These are phyloP conservation scores for Malus sieversii DNA, from an alignment of 306 rosid genomes.

Conservation along the genomic window DNA sequence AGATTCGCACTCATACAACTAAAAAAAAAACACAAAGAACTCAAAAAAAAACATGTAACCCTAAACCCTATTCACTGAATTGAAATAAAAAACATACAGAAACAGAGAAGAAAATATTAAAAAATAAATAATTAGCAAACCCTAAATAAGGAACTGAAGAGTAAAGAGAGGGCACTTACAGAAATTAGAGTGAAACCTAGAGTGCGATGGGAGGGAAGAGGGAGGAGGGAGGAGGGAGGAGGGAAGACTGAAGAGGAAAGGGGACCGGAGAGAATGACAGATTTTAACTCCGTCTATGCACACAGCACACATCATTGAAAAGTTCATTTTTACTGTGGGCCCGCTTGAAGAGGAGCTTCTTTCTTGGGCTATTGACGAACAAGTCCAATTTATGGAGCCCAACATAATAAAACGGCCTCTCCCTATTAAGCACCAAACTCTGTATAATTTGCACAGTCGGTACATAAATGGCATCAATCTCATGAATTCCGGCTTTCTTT, in stretches of 20 bases:
- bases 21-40: background rate
- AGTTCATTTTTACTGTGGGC: background rate
- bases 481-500: too few species aligned
- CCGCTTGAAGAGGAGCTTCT: background rate
- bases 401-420: background rate
- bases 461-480: too few species aligned
- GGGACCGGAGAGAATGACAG: background rate
- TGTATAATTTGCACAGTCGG: too few species aligned
- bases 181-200: constrained; percentile 1
- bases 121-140: background rate
- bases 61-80: background rate
- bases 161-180: background rate
- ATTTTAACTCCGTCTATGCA: background rate
- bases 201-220: background rate
- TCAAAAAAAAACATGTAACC: background rate
- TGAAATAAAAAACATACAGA: background rate
- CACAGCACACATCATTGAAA: too few species aligned
- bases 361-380: background rate
- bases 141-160: background rate
- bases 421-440: too few species aligned
- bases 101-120: background rate
- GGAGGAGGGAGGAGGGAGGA: background rate
- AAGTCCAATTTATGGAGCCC: background rate
- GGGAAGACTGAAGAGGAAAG: background rate
- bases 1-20: background rate